A percentile compares a stretch with the other conserved stretches of the same genome.
These are phyloP conservation scores for Capsicum chinense DNA, from an alignment of 257 asterid genomes.

Conservation along the genomic window DNA sequence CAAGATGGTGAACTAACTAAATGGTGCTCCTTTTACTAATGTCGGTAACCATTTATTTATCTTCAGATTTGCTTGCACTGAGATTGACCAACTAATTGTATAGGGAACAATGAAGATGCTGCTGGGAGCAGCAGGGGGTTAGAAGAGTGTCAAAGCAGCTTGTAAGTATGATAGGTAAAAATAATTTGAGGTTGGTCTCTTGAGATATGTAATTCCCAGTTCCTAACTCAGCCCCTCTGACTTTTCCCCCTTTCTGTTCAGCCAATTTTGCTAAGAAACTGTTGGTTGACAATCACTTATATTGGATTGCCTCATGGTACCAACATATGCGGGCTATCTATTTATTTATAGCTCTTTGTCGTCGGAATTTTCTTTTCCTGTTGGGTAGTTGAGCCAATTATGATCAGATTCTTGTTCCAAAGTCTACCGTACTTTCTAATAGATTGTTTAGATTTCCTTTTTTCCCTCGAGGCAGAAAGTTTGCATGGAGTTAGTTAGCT, in stretches of 20 bases:
- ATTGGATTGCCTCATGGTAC: neutral
- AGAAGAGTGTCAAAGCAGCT: conserved; percentile 25
- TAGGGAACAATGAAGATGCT: conserved; percentile 26
- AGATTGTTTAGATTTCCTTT: neutral
- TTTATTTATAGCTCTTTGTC: neutral
- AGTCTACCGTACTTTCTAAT: neutral
- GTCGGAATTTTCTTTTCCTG: neutral
- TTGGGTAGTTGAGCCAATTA: neutral
- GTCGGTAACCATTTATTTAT: conserved; percentile 19
- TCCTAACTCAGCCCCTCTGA: neutral
- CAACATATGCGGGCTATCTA: neutral
- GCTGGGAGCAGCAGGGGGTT: neutral
- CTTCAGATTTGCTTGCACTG: conserved; percentile 26
- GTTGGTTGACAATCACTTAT: conserved; percentile 15
- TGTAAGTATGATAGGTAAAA: conserved; percentile 28
- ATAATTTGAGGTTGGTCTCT: conserved; percentile 15
- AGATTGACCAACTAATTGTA: conserved; percentile 26
- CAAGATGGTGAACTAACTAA: neutral
- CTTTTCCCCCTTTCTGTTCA: neutral
- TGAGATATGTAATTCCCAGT: conserved; percentile 18
- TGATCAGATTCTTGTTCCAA: neutral
- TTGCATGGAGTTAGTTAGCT: neutral
- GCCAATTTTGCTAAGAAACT: conserved; percentile 24
- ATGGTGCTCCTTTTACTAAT: neutral
- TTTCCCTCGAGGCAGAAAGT: neutral